Conservation (phyloP, 352 stramenopile species). For the Stramenopiles sp. region DNA sequence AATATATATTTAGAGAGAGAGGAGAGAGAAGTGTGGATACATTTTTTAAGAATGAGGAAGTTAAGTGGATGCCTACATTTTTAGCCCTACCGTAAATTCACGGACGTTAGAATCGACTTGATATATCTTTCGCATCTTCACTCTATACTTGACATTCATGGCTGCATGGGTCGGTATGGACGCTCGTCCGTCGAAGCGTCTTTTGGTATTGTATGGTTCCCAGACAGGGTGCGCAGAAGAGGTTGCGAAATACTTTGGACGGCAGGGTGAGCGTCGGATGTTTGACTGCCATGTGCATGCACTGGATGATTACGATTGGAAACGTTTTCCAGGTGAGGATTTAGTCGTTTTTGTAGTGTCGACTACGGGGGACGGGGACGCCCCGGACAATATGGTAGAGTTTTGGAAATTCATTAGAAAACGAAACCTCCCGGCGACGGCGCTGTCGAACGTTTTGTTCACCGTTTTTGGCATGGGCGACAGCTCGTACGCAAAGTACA, state of each 20-base stretch:
- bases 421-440: slow-evolving; percentile 44
- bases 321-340: slow-evolving; percentile 7
- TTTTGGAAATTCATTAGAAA: slow-evolving; percentile 76
- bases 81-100: too few species aligned
- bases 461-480: slow-evolving; percentile 94
- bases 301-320: neutral
- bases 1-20: too few species aligned
- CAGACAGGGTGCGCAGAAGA: neutral
- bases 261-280: neutral
- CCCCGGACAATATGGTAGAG: slow-evolving; percentile 83
- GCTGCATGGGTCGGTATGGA: too few species aligned
- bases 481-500: slow-evolving; percentile 94
- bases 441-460: slow-evolving; percentile 53
- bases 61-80: too few species aligned
- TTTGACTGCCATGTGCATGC: neutral
- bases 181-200: too few species aligned
- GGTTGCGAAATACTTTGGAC: neutral
- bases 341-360: slow-evolving; percentile 78
- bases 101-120: too few species aligned
- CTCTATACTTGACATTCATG: too few species aligned
- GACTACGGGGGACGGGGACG: slow-evolving; percentile 93
- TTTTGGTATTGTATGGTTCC: too few species aligned
- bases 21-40: too few species aligned
- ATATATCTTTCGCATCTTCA: too few species aligned
- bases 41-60: too few species aligned